These are phyloP conservation scores for Lignosus rhinocerotis DNA, from an alignment of 1,284 basidiomycete species.

Conservation along the genomic window DNA sequence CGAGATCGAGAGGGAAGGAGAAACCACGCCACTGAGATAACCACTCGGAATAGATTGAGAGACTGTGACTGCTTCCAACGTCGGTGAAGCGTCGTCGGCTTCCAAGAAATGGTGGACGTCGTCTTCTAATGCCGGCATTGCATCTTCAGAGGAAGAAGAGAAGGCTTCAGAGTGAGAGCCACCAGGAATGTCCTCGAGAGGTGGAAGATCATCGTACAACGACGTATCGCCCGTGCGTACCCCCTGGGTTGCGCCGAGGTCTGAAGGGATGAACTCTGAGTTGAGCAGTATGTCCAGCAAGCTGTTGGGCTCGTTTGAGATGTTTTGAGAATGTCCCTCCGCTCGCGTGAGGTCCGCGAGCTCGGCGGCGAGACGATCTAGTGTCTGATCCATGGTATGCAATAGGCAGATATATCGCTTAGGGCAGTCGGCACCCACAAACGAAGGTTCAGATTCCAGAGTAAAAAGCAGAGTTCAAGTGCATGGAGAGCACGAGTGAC, in stretches of 20 bases:
- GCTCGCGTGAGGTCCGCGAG: conserved; percentile 4
- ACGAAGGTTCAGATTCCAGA: background rate
- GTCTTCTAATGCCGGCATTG: background rate
- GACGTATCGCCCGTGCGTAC: background rate
- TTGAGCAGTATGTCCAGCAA: conserved; percentile 8
- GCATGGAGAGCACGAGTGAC: too few species aligned
- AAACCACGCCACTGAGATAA: background rate
- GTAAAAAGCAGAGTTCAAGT: too few species aligned
- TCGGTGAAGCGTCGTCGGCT: background rate
- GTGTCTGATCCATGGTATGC: background rate
- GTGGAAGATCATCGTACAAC: conserved; percentile 15
- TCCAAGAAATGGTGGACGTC: conserved; percentile 1
- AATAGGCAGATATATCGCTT: background rate
- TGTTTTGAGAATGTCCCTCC: background rate
- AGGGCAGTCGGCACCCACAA: background rate
- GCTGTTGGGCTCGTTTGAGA: background rate
- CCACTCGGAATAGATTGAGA: background rate
- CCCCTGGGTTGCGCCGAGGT: background rate
- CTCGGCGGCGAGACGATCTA: background rate
- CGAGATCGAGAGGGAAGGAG: background rate
- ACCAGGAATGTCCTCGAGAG: conserved; percentile 9
- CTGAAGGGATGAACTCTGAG: conserved; percentile 3
- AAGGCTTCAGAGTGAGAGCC: background rate
- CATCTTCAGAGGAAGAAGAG: background rate
- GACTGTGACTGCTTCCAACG: background rate